Percentiles rank a stretch among this genome's conserved stretches.
These are phyloP conservation scores for Albugo candida DNA, from an alignment of 352 stramenopile species.

Conservation along the genomic window DNA sequence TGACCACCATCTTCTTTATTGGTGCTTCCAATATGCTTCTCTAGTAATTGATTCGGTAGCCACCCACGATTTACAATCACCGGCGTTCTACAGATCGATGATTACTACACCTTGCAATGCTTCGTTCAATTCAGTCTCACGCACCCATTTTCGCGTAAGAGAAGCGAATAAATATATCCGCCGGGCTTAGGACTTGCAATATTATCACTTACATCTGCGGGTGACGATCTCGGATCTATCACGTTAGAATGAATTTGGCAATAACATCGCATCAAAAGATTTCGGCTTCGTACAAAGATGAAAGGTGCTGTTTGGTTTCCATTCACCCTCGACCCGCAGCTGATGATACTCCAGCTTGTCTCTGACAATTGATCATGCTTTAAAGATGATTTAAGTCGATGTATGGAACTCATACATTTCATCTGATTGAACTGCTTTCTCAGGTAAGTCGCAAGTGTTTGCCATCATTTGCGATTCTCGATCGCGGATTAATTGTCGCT, in stretches of 20 bases:
- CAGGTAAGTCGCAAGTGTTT: conserved; percentile 34
- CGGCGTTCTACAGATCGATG: conserved; percentile 24
- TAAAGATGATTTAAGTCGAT: not conserved
- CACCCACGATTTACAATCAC: conserved; percentile 75
- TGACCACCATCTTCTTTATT: conserved; percentile 33
- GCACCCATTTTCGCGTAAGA: conserved; percentile 47
- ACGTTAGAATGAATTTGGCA: not conserved
- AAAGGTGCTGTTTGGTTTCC: conserved; percentile 51
- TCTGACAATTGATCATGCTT: conserved; percentile 7
- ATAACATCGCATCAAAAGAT: not conserved
- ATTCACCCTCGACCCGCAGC: conserved; percentile 37
- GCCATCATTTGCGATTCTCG: conserved; percentile 54
- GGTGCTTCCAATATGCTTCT: conserved; percentile 35
- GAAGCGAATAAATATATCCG: conserved; percentile 70
- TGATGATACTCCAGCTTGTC: conserved; percentile 70
- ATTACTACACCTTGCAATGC: not conserved
- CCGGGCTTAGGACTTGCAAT: conserved; percentile 63
- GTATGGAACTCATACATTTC: not conserved
- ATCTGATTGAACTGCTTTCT: conserved; percentile 19
- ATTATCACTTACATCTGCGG: conserved; percentile 51
- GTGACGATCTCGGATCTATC: conserved; percentile 59
- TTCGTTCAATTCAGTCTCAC: not conserved
- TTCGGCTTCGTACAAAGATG: conserved; percentile 37
- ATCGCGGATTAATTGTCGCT: conserved; percentile 70
- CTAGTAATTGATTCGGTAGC: conserved; percentile 54